phyloP scores from a whole-genome alignment of 257 asterid genomes.

The Solanum ossicruentum region DNA sequence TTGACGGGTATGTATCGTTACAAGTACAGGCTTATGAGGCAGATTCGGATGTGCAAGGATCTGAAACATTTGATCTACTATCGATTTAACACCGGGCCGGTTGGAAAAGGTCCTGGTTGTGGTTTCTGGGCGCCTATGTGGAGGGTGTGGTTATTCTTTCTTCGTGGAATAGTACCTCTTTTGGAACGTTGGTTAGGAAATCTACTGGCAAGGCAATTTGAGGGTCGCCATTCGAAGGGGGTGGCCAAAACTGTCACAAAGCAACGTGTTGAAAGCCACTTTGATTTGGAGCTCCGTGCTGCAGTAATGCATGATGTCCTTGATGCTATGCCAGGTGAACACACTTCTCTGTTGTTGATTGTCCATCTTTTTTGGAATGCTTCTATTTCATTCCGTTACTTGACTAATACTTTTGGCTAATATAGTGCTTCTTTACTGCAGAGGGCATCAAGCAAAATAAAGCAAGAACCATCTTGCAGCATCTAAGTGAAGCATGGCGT shows the following conservation, averaged over 20 bases:
- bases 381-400: not conserved
- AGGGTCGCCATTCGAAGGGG: slow-evolving; percentile 95
- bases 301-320: slow-evolving; percentile 99
- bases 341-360: not conserved
- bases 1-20: slow-evolving; percentile 98
- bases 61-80: slow-evolving; percentile 94
- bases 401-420: not conserved
- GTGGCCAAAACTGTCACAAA: slow-evolving; percentile 99
- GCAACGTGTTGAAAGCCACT: slow-evolving; percentile 99
- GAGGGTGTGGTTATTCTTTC: slow-evolving; percentile 99
- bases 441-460: slow-evolving; percentile 98
- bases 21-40: slow-evolving; percentile 98
- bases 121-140: slow-evolving; percentile 99
- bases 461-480: slow-evolving; percentile 97
- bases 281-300: slow-evolving; percentile 98
- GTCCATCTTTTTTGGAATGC: not conserved
- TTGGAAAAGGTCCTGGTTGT: slow-evolving; percentile 99
- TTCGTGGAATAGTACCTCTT: slow-evolving; percentile 97
- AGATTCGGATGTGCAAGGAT: slow-evolving; percentile 98
- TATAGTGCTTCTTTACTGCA: slow-evolving; percentile 10
- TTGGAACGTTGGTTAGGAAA: slow-evolving; percentile 97
- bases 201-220: slow-evolving; percentile 93
- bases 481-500: slow-evolving; percentile 98
- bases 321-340: slow-evolving; percentile 94
- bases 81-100: slow-evolving; percentile 98